A percentile compares a stretch with the other conserved stretches of the same genome.
These are phyloP conservation scores for Coleophoma cylindrospora DNA, from an alignment of 2,329 filamentous ascomycete species.

Conservation along the genomic window DNA sequence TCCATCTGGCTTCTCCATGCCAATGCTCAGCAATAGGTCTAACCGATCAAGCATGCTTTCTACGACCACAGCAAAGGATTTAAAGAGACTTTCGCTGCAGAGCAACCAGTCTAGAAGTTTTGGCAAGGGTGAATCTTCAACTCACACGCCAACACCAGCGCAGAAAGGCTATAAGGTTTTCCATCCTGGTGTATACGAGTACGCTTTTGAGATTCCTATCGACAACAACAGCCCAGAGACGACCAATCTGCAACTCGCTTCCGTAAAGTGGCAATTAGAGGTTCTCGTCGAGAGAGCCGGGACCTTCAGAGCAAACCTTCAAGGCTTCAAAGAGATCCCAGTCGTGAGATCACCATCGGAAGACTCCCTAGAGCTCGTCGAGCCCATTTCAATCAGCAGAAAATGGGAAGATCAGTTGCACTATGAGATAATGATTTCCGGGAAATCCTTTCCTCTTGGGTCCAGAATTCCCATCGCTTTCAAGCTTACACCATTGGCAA, in stretches of 20 bases:
- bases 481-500: conserved; percentile 68
- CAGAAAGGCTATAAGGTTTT: conserved; percentile 70
- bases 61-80: conserved; percentile 11
- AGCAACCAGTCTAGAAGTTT: conserved; percentile 64
- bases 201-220: conserved; percentile 74
- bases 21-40: conserved; percentile 16
- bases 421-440: conserved; percentile 74
- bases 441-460: conserved; percentile 70
- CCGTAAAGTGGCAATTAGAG: conserved; percentile 66
- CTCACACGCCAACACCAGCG: conserved; percentile 43
- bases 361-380: conserved; percentile 66
- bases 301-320: conserved; percentile 64
- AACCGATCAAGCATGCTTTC: conserved; percentile 17
- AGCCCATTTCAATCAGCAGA: conserved; percentile 70
- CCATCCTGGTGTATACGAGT: conserved; percentile 34
- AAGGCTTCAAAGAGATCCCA: conserved; percentile 61
- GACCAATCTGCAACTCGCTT: conserved; percentile 66
- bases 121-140: conserved; percentile 54
- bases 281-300: conserved; percentile 64
- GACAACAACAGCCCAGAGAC: conserved; percentile 72
- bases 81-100: conserved; percentile 58
- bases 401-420: conserved; percentile 74
- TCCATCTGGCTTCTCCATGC: conserved; percentile 15
- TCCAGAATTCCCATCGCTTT: conserved; percentile 70
- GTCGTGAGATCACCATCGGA: conserved; percentile 66